Conservation (phyloP, 1,284 basidiomycete genomes). For the Puccinia polysora region DNA sequence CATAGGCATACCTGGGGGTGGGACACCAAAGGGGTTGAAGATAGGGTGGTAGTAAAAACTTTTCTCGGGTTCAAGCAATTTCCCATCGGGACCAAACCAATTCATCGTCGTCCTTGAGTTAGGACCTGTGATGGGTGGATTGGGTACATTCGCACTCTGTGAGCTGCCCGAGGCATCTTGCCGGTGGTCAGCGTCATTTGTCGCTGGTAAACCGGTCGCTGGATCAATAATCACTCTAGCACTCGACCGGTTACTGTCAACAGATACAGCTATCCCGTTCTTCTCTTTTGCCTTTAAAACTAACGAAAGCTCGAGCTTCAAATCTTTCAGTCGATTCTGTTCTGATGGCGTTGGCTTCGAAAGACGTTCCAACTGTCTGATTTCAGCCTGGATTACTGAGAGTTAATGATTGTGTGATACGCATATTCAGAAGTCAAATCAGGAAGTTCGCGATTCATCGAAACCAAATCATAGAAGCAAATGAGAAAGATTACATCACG, state of each 20-base stretch:
- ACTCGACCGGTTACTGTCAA: neutral
- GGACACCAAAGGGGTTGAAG: slow-evolving; percentile 53
- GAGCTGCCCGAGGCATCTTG: neutral
- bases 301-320: slow-evolving; percentile 11
- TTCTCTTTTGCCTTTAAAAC: slow-evolving; percentile 28
- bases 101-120: slow-evolving; percentile 29
- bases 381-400: slow-evolving; percentile 40
- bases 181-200: neutral
- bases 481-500: too few relatives aligned
- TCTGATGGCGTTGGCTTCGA: slow-evolving; percentile 19
- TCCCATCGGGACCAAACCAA: slow-evolving; percentile 43
- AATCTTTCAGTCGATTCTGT: slow-evolving; percentile 28
- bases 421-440: neutral
- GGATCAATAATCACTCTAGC: slow-evolving; percentile 37
- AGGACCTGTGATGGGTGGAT: neutral
- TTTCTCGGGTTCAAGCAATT: slow-evolving; percentile 47
- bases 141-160: neutral
- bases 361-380: slow-evolving; percentile 35
- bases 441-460: neutral
- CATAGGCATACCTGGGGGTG: slow-evolving; percentile 52
- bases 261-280: neutral
- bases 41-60: slow-evolving; percentile 52
- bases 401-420: neutral
- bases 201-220: slow-evolving; percentile 30
- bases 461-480: neutral